Percentiles rank a stretch among this genome's conserved stretches.
Conservation (phyloP, 495 filamentous ascomycete species). For the Aspergillus olivimuriae region DNA sequence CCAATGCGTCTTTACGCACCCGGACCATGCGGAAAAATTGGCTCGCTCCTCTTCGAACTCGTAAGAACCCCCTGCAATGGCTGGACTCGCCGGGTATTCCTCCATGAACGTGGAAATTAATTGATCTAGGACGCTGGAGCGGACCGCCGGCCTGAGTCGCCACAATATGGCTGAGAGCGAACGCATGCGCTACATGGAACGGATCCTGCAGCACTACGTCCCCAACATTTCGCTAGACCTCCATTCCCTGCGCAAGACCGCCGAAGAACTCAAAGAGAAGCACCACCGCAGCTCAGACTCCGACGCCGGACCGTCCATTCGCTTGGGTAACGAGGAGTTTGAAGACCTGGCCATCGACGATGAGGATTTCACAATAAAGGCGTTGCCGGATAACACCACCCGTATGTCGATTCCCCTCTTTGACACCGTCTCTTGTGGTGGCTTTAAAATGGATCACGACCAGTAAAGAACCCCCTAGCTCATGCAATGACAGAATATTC, state of each 20-base stretch:
- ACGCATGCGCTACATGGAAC: conserved; percentile 40
- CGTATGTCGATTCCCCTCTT: conserved; percentile 40
- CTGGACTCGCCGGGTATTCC: not conserved
- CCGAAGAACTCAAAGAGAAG: conserved; percentile 31
- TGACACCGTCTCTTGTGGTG: no score
- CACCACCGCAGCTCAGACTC: conserved; percentile 35
- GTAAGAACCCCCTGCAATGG: conserved; percentile 18
- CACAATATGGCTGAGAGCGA: conserved; percentile 41
- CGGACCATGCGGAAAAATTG: conserved; percentile 32
- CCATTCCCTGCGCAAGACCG: conserved; percentile 34
- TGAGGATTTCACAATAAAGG: conserved; percentile 41
- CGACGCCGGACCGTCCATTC: conserved; percentile 25
- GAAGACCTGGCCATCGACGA: conserved; percentile 41
- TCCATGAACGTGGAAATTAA: no score
- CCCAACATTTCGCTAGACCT: conserved; percentile 40
- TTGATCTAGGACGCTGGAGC: conserved; percentile 28
- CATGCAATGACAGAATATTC: conserved; percentile 37
- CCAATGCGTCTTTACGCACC: conserved; percentile 43
- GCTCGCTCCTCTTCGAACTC: conserved; percentile 31
- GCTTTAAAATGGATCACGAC: no score
- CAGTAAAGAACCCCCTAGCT: not conserved
- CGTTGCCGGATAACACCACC: conserved; percentile 41
- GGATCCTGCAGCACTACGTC: conserved; percentile 35
- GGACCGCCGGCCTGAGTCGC: conserved; percentile 28
- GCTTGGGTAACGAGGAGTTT: conserved; percentile 31